A percentile compares a stretch with the other conserved stretches of the same genome.
Conservation (phyloP, 2,329 filamentous ascomycete genomes). For the Geosmithia putterillii region DNA sequence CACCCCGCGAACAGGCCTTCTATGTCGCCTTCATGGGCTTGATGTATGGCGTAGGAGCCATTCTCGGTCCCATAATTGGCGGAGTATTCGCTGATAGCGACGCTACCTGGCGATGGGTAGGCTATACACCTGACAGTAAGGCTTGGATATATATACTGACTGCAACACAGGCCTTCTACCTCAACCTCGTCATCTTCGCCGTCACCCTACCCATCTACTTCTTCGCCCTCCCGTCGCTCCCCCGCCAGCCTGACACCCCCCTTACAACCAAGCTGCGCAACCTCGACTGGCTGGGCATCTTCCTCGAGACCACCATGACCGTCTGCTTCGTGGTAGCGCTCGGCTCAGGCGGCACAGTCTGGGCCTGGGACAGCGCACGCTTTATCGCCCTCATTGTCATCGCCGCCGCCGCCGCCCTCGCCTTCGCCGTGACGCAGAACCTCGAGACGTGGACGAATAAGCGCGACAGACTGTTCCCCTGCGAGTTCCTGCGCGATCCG, state of each 20-base stretch:
- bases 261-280: conserved; percentile 15
- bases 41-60: conserved; percentile 25
- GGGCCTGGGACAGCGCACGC: conserved; percentile 29
- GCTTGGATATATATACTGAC: background rate
- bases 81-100: conserved; percentile 25
- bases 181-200: conserved; percentile 37
- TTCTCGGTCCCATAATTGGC: conserved; percentile 28
- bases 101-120: conserved; percentile 24
- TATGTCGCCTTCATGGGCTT: conserved; percentile 13
- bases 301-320: conserved; percentile 26
- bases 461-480: conserved; percentile 23
- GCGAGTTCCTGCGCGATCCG: conserved; percentile 20
- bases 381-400: conserved; percentile 22
- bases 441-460: background rate
- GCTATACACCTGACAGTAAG: no score
- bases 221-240: conserved; percentile 13
- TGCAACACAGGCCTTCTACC: conserved; percentile 26
- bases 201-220: conserved; percentile 14
- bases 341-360: conserved; percentile 33
- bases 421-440: conserved; percentile 20
- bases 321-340: conserved; percentile 30
- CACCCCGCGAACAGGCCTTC: conserved; percentile 10
- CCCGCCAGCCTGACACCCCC: conserved; percentile 9
- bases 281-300: conserved; percentile 31
- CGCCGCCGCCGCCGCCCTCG: conserved; percentile 26